A percentile compares a stretch with the other conserved stretches of the same genome.
These are phyloP conservation scores for Casuarina equisetifolia DNA, from an alignment of 306 rosid species.

Conservation along the genomic window DNA sequence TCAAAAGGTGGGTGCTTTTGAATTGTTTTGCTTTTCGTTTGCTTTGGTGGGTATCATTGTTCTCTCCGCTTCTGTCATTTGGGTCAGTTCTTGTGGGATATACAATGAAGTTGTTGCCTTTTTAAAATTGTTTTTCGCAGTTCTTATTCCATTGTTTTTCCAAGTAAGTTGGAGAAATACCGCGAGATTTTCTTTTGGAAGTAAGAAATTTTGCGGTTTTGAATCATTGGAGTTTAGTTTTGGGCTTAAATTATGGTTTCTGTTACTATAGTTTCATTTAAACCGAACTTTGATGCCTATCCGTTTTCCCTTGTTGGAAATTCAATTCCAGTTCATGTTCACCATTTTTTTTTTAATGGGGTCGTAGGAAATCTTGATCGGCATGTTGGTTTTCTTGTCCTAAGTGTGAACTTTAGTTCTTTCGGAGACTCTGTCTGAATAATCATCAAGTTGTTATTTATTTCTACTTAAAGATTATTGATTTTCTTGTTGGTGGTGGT, in stretches of 20 bases:
- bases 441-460: neutral
- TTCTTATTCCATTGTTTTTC: constrained; percentile 13
- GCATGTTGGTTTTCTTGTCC: constrained; percentile 1
- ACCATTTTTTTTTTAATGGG: constrained; percentile 19
- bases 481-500: constrained; percentile 12
- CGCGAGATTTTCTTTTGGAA: constrained; percentile 19
- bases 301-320: neutral
- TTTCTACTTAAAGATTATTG: constrained; percentile 21
- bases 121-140: constrained; percentile 4
- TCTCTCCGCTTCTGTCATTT: constrained; percentile 17
- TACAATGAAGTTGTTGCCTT: neutral
- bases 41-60: constrained; percentile 3
- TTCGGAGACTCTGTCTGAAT: constrained; percentile 2
- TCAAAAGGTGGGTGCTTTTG: constrained; percentile 51
- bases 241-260: constrained; percentile 14
- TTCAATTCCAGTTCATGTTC: neutral
- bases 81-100: neutral
- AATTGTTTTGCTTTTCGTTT: constrained; percentile 10
- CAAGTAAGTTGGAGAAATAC: constrained; percentile 14
- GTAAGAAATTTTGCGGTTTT: neutral
- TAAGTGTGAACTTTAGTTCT: neutral
- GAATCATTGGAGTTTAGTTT: constrained; percentile 19
- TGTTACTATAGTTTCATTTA: constrained; percentile 22
- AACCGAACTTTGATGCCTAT: constrained; percentile 2
- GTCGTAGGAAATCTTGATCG: neutral